Percentiles rank a stretch among this genome's conserved stretches.
Conservation (phyloP, 2,329 filamentous ascomycete species). For the Aureobasidium melanogenum region DNA sequence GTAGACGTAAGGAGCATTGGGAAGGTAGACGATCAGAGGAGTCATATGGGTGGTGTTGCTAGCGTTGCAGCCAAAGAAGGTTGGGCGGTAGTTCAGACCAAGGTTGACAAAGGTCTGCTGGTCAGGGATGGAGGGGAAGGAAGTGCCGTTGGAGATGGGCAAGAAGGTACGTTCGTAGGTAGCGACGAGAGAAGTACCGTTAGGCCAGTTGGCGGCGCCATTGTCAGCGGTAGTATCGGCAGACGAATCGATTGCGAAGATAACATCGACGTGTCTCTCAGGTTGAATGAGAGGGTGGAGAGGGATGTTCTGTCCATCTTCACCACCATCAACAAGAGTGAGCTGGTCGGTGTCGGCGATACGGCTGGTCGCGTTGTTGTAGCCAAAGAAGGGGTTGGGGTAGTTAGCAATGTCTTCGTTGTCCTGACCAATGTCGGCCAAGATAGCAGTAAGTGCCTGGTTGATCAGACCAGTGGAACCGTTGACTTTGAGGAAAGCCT, state of each 20-base stretch:
- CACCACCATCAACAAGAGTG: slow-evolving; percentile 69
- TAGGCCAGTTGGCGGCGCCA: slow-evolving; percentile 55
- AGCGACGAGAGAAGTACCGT: slow-evolving; percentile 64
- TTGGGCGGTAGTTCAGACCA: slow-evolving; percentile 62
- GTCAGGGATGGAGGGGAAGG: slow-evolving; percentile 65
- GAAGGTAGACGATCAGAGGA: slow-evolving; percentile 78
- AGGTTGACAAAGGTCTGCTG: slow-evolving; percentile 71
- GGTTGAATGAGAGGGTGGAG: slow-evolving; percentile 70
- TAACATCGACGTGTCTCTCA: slow-evolving; percentile 62
- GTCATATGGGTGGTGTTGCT: slow-evolving; percentile 51
- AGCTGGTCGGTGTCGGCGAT: slow-evolving; percentile 48
- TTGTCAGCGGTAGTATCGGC: slow-evolving; percentile 52
- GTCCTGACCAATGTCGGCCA: slow-evolving; percentile 48
- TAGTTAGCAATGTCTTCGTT: slow-evolving; percentile 68
- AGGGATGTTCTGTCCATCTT: slow-evolving; percentile 71
- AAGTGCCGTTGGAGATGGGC: slow-evolving; percentile 54
- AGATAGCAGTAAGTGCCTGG: slow-evolving; percentile 24
- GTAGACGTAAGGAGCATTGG: slow-evolving; percentile 61
- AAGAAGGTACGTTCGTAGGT: slow-evolving; percentile 61
- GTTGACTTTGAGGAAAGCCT: slow-evolving; percentile 59
- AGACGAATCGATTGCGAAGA: slow-evolving; percentile 72
- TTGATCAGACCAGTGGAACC: slow-evolving; percentile 30
- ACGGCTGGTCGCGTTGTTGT: slow-evolving; percentile 50
- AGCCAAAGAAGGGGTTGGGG: slow-evolving; percentile 69
- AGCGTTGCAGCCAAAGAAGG: slow-evolving; percentile 71